A percentile compares a stretch with the other conserved stretches of the same genome.
Conservation (phyloP, 257 asterid species). For the Solanum dulcamara region DNA sequence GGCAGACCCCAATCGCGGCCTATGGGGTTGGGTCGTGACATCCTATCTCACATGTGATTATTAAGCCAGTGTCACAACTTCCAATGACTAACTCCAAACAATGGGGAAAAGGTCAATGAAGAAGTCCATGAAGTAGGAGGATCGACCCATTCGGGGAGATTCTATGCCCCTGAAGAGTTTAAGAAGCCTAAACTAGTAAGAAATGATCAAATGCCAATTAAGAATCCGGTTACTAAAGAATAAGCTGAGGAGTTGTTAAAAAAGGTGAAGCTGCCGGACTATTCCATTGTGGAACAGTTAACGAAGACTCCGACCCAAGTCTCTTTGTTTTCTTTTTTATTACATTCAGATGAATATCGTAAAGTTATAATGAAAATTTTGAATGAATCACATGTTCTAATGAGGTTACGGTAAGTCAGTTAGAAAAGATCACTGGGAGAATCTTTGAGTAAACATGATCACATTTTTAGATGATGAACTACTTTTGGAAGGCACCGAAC, state of each 20-base stretch:
- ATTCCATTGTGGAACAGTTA: neutral
- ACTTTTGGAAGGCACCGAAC: neutral
- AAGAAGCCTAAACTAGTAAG: neutral
- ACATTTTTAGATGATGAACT: neutral
- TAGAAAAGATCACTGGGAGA: neutral
- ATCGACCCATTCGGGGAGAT: neutral
- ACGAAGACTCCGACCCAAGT: neutral
- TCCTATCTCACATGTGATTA: too few species aligned
- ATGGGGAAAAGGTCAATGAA: neutral
- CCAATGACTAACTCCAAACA: too few species aligned
- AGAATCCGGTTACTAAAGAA: too few species aligned
- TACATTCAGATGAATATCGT: neutral
- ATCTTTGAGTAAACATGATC: neutral
- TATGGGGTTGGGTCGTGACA: too few species aligned
- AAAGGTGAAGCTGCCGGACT: too few species aligned
- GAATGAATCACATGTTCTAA: neutral
- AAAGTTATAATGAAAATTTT: too few species aligned
- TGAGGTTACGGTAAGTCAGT: neutral
- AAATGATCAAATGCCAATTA: neutral
- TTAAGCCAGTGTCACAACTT: neutral
- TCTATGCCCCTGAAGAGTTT: neutral
- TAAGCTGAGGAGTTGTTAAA: neutral
- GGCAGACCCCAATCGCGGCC: too few species aligned
- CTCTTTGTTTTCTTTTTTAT: neutral
- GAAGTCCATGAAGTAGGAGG: neutral